phyloP scores from a whole-genome alignment of 169 alveolate genomes.

The Miamiensis avidus region DNA sequence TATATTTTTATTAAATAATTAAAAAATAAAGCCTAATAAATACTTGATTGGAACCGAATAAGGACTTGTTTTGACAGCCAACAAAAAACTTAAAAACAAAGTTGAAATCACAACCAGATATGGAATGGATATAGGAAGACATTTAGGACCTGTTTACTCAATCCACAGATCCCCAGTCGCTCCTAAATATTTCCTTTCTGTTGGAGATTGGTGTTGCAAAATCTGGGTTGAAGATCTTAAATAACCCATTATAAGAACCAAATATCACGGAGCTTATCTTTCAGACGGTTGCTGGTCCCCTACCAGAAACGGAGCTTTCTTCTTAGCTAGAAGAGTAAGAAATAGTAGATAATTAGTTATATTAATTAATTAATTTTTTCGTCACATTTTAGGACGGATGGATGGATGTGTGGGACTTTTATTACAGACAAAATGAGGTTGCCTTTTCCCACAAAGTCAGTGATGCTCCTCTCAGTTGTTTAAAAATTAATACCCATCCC shows the following conservation, averaged over 20 bases:
- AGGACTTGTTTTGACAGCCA: constrained; percentile 89
- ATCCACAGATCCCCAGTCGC: constrained; percentile 90
- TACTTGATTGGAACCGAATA: constrained; percentile 93
- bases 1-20: not conserved
- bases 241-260: constrained; percentile 92
- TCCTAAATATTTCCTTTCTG: constrained; percentile 90
- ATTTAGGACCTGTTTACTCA: constrained; percentile 91
- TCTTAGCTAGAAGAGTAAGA: constrained; percentile 54
- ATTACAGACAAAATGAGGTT: constrained; percentile 90
- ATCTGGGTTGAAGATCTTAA: constrained; percentile 92
- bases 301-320: constrained; percentile 89
- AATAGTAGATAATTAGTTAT: constrained; percentile 27
- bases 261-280: constrained; percentile 88
- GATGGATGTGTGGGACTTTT: constrained; percentile 93
- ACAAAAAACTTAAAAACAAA: constrained; percentile 89
- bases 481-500: constrained; percentile 53
- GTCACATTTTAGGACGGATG: constrained; percentile 85
- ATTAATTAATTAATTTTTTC: not conserved
- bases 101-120: constrained; percentile 80
- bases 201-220: constrained; percentile 95
- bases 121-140: constrained; percentile 88
- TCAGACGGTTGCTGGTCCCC: constrained; percentile 94
- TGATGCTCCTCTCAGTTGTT: constrained; percentile 80
- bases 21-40: constrained; percentile 75
- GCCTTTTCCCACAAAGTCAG: constrained; percentile 90